Base-by-base conservation (phyloP, 1,139 yeast species). In the Nakaseomyces bracarensis region DNA sequence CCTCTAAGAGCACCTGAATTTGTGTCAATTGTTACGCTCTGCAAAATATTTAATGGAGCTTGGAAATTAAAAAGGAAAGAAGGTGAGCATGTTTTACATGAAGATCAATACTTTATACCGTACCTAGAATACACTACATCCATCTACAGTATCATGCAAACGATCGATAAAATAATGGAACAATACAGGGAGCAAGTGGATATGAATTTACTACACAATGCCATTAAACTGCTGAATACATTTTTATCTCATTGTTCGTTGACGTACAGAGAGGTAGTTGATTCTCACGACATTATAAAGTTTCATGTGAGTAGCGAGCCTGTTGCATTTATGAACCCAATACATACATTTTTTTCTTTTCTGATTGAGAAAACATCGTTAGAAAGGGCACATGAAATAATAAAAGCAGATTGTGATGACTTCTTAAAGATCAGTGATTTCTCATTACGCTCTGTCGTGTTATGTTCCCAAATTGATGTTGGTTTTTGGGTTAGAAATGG, bases 401-500 rank as follows among this genome's bases (percentile, higher is more conserved):
- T 58, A 10, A 34, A 46, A 9, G 16, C 18, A 14, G 42, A 36
- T 6, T 40, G 52, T n/a, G 38, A 44, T 5, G 68, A 69, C 18
- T 69, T 73, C 46, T 51, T 71, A 43, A 57, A 60, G 3, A 64
- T 77, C 15, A 68, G 82, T 0, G 86, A 79, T 55, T 63, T 71
- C 36, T 70, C 83, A 0, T 61, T 82, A 39, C 68, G 83, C 53
- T 70, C 80, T 16, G 65, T 79, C 9, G 83, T 77, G 0, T 58
- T 77, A 34, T 72, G 72, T 9, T 61, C 75, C 2, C 84, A 79
- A 51, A 70, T 77, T 4, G 72, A 70, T 42, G 60, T 71, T 3
- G 81, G 82, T 0, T 73, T 74, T 47, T 79, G 85, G 85, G 72
- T 79, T 3, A 69, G 84, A 58, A 79, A 79, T 52, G 85, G 85